Conservation (phyloP, 2,329 filamentous ascomycete genomes). For the Diaporthe capsici region DNA sequence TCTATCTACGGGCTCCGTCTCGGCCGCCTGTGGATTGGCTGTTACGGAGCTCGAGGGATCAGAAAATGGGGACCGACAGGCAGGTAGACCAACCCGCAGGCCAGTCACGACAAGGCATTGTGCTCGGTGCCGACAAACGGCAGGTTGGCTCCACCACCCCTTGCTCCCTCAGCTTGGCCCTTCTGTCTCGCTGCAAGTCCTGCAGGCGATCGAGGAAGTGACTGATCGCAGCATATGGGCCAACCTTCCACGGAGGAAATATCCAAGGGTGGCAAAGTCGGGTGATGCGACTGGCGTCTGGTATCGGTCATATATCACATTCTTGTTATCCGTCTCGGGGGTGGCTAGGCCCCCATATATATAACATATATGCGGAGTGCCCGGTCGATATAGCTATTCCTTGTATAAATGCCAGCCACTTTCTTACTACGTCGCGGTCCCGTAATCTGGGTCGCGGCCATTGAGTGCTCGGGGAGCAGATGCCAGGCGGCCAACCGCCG, state of each 20-base stretch:
- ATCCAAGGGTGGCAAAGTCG: slow-evolving; percentile 32
- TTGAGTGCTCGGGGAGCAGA: slow-evolving; percentile 1
- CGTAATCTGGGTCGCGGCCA: slow-evolving; percentile 18
- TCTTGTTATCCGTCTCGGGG: slow-evolving; percentile 27
- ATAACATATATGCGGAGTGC: slow-evolving; percentile 37
- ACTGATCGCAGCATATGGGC: slow-evolving; percentile 28
- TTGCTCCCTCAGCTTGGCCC: slow-evolving; percentile 31
- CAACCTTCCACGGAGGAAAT: slow-evolving; percentile 24
- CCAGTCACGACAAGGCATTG: slow-evolving; percentile 29
- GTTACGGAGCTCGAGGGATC: slow-evolving; percentile 22
- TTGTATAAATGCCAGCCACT: slow-evolving; percentile 35
- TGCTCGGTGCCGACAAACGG: slow-evolving; percentile 21
- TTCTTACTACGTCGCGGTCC: slow-evolving; percentile 12
- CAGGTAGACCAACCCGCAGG: not conserved
- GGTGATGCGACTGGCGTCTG: slow-evolving; percentile 32
- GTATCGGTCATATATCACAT: slow-evolving; percentile 39
- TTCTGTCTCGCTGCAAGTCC: slow-evolving; percentile 18
- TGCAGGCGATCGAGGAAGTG: slow-evolving; percentile 33
- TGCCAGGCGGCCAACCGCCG: slow-evolving; percentile 14
- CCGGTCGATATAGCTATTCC: slow-evolving; percentile 26
- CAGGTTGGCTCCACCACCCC: slow-evolving; percentile 29
- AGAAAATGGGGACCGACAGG: slow-evolving; percentile 27
- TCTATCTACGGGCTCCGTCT: slow-evolving; percentile 30
- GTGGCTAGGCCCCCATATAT: slow-evolving; percentile 26
- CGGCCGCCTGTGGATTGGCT: slow-evolving; percentile 33